Evolutionary conservation across 2,329 filamentous ascomycete species (phyloP).

Genomic region (Trichophyton simii): DNA sequence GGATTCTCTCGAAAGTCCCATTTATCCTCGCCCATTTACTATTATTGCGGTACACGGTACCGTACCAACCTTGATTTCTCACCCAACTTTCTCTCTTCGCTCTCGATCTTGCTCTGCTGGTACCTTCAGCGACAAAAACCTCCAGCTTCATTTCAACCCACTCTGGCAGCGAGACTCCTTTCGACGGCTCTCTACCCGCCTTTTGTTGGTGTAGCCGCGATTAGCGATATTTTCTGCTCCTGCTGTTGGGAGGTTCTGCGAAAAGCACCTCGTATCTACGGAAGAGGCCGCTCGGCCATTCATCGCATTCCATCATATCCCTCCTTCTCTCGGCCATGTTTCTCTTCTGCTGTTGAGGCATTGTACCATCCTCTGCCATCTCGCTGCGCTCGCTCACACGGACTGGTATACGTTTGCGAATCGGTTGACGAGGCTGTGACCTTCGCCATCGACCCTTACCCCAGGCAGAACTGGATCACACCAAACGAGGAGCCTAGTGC

Average conservation of each 20-base stretch:
- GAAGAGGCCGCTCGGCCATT: background rate
- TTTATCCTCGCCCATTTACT: background rate
- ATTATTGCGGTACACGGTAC: background rate
- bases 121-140: background rate
- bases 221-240: background rate
- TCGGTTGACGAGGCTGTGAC: background rate
- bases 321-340: background rate
- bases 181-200: background rate
- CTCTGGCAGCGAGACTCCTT: background rate
- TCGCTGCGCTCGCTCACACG: background rate
- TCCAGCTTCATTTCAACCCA: background rate
- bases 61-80: background rate
- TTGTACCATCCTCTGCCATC: background rate
- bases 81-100: background rate
- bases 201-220: conserved; percentile 1
- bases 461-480: background rate
- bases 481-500: background rate
- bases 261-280: conserved; percentile 1
- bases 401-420: background rate
- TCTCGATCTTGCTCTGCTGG: no score
- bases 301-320: background rate
- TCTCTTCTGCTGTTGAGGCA: background rate
- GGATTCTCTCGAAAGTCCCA: background rate
- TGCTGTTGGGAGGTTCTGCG: background rate
- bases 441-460: background rate